Evolutionary conservation across 139 green algal genomes (phyloP).

Genomic region (Micromonas commoda): DNA sequence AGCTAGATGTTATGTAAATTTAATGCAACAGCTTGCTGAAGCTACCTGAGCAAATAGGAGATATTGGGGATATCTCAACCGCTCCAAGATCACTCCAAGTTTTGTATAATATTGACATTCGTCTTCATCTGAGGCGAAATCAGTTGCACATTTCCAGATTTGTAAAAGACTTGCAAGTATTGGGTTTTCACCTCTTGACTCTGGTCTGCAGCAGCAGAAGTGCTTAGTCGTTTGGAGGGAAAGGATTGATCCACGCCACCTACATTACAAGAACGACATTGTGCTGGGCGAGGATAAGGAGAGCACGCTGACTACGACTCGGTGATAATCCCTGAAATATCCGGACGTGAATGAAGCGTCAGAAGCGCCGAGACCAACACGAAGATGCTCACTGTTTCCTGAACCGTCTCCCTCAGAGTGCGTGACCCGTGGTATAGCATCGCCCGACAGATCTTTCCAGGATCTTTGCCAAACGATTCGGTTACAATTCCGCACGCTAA

Average conservation of each 20-base stretch:
- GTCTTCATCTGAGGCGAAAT: too few relatives aligned
- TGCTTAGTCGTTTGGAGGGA: not conserved
- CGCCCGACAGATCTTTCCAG: not conserved
- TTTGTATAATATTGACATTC: too few relatives aligned
- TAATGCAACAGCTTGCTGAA: too few relatives aligned
- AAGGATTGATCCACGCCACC: not conserved
- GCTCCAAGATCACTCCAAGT: too few relatives aligned
- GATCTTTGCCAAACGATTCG: not conserved
- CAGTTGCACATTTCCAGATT: too few relatives aligned
- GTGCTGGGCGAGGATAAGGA: not conserved
- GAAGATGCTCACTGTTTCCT: not conserved
- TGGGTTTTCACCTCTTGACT: too few relatives aligned
- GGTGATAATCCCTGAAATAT: not conserved
- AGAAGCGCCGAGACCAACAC: not conserved
- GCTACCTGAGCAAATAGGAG: too few relatives aligned
- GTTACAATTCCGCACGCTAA: not conserved
- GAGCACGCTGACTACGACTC: not conserved
- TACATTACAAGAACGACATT: too few relatives aligned
- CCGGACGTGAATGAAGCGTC: not conserved
- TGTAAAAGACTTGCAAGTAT: too few relatives aligned
- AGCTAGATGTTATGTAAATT: too few relatives aligned
- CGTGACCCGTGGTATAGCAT: not conserved
- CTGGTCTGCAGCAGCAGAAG: too few relatives aligned
- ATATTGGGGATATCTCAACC: too few relatives aligned
- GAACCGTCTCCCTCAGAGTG: not conserved